phyloP scores from a whole-genome alignment of 1,284 basidiomycete species.

The Vanrija sp. region DNA sequence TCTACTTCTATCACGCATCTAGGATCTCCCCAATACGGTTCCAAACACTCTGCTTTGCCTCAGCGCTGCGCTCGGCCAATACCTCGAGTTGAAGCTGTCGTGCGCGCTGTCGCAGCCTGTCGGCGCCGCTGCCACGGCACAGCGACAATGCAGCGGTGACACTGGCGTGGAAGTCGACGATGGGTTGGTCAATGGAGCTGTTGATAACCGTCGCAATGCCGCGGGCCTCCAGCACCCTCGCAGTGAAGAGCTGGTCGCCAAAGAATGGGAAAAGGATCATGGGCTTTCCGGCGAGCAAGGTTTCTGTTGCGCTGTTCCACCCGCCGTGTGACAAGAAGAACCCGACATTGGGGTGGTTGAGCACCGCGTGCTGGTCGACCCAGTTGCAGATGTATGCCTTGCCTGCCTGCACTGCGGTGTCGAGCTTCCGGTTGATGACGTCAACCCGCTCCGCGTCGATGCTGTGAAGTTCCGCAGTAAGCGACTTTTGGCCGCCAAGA shows the following conservation, averaged over 20 bases:
- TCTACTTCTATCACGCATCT: too few relatives aligned
- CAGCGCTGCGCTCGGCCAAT: too few relatives aligned
- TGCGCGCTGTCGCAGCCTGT: too few relatives aligned
- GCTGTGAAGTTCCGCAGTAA: not conserved
- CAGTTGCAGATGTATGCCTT: not conserved
- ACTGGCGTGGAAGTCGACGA: not conserved
- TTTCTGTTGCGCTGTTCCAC: slow-evolving; percentile 3
- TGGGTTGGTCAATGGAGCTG: not conserved
- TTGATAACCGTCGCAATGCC: not conserved
- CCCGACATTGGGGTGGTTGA: slow-evolving; percentile 2
- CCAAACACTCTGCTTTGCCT: too few relatives aligned
- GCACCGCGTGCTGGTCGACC: not conserved
- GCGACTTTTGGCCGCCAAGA: not conserved
- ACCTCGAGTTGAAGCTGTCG: too few relatives aligned
- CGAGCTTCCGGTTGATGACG: not conserved
- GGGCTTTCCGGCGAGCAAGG: not conserved
- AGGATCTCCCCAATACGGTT: too few relatives aligned
- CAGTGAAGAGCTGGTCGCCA: not conserved
- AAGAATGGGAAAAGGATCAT: slow-evolving; percentile 7
- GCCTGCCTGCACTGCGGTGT: not conserved
- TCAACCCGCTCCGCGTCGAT: not conserved
- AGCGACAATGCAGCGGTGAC: not conserved
- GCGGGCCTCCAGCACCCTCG: not conserved
- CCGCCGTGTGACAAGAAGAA: slow-evolving; percentile 3
- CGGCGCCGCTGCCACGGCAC: too few relatives aligned